phyloP scores from a whole-genome alignment of 768 basidiomycete species.

The Boletus coccyginus region DNA sequence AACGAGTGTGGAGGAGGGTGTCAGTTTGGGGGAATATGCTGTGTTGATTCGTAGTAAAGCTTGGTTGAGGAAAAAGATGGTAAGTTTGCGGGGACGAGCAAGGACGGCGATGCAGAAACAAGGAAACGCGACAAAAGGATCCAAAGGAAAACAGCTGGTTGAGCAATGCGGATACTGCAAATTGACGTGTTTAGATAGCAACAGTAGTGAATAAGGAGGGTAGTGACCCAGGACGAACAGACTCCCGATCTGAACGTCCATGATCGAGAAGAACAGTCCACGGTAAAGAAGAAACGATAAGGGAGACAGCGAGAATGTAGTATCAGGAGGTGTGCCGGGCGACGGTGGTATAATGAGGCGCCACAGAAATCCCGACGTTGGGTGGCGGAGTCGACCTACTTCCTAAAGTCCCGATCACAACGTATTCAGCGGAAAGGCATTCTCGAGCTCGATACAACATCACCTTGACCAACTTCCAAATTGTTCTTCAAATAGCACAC shows the following conservation, averaged over 20 bases:
- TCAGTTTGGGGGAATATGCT: slow-evolving; percentile 24
- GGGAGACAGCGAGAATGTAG: not conserved
- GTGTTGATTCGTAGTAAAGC: slow-evolving; percentile 18
- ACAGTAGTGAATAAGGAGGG: slow-evolving; percentile 16
- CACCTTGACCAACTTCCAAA: slow-evolving; percentile 25
- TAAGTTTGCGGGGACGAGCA: slow-evolving; percentile 19
- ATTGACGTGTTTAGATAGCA: slow-evolving; percentile 26
- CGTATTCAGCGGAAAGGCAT: slow-evolving; percentile 19
- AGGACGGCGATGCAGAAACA: slow-evolving; percentile 24
- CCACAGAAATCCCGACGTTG: slow-evolving; percentile 14
- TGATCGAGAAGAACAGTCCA: slow-evolving; percentile 18
- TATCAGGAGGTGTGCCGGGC: slow-evolving; percentile 4
- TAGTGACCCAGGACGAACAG: slow-evolving; percentile 15
- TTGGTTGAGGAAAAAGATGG: slow-evolving; percentile 9
- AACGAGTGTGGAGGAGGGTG: slow-evolving; percentile 31
- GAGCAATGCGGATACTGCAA: slow-evolving; percentile 25
- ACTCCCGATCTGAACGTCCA: slow-evolving; percentile 19
- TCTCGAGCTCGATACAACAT: slow-evolving; percentile 24
- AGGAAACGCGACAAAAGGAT: slow-evolving; percentile 23
- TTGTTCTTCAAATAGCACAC: slow-evolving; percentile 14
- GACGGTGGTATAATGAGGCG: slow-evolving; percentile 20
- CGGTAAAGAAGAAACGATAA: slow-evolving; percentile 11
- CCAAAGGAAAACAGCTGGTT: slow-evolving; percentile 18
- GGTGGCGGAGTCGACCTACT: slow-evolving; percentile 15
- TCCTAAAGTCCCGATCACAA: slow-evolving; percentile 13